These are phyloP conservation scores for Colletotrichum sublineola DNA, from an alignment of 2,329 filamentous ascomycete species.

Conservation along the genomic window DNA sequence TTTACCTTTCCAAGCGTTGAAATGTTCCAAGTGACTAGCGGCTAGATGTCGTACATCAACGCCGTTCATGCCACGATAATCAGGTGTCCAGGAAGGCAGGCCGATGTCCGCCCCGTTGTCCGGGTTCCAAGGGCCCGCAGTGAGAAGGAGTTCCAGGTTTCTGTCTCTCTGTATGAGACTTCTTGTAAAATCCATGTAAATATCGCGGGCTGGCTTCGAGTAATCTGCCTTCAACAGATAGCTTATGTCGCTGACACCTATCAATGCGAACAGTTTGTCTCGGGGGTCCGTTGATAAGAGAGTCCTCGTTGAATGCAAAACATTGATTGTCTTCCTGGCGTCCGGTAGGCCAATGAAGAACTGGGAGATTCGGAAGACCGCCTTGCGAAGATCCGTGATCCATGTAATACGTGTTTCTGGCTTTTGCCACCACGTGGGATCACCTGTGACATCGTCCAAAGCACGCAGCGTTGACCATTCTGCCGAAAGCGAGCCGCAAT, in stretches of 20 bases:
- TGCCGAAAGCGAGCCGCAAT: background rate
- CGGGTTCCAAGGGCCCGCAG: background rate
- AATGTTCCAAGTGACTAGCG: background rate
- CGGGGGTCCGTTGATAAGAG: background rate
- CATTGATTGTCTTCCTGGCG: background rate
- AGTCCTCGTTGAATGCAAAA: background rate
- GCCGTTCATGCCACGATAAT: background rate
- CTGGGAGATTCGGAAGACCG: background rate
- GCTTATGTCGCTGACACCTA: background rate
- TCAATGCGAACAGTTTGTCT: background rate
- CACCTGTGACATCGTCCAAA: background rate
- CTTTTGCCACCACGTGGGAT: too few relatives aligned
- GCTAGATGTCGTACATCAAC: background rate
- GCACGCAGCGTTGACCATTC: background rate
- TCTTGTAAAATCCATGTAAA: background rate
- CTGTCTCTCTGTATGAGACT: background rate
- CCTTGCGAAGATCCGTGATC: background rate
- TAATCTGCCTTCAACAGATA: background rate
- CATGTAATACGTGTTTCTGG: background rate
- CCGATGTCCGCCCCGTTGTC: background rate
- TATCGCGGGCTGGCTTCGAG: background rate
- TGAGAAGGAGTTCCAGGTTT: background rate
- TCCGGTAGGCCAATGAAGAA: background rate
- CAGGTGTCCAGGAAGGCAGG: background rate
- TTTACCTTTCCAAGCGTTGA: background rate